These are phyloP conservation scores for Acorus gramineus DNA, from an alignment of 106 monocot species.

Conservation along the genomic window DNA sequence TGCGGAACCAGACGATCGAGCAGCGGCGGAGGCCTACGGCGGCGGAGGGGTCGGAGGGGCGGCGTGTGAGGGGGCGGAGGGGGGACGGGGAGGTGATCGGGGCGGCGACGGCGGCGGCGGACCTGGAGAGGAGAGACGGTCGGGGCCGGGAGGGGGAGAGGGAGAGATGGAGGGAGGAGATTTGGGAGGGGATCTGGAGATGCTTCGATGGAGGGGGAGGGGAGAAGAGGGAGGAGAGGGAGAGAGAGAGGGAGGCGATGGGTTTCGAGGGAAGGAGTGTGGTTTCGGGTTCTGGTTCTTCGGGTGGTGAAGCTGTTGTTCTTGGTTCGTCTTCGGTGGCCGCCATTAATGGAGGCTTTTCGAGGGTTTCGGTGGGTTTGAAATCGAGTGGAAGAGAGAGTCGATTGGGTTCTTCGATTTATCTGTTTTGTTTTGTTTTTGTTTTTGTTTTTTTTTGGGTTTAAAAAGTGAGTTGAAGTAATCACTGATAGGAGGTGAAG, in stretches of 20 bases:
- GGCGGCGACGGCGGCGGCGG: conserved; percentile 19
- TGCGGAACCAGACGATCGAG: conserved; percentile 80
- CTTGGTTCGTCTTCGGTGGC: too few species aligned
- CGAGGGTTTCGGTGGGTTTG: too few species aligned
- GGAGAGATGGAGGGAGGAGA: conserved; percentile 5
- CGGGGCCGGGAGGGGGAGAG: neutral
- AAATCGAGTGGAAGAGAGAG: too few species aligned
- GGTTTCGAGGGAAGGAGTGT: neutral
- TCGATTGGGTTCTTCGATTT: too few species aligned
- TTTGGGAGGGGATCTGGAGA: conserved; percentile 13
- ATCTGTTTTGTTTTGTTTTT: too few species aligned
- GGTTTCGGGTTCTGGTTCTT: too few species aligned
- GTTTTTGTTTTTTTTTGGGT: too few species aligned
- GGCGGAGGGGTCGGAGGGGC: conserved; percentile 35
- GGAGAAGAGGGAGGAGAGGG: conserved; percentile 44
- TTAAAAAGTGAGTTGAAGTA: too few species aligned
- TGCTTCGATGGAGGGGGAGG: conserved; percentile 7
- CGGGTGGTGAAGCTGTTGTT: too few species aligned
- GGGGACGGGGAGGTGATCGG: conserved; percentile 22
- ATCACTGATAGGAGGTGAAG: too few species aligned
- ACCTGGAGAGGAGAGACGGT: neutral
- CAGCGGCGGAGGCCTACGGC: conserved; percentile 53
- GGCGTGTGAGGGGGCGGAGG: conserved; percentile 28
- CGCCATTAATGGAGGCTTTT: too few species aligned
- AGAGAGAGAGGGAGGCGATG: conserved; percentile 15